These are phyloP conservation scores for Geopyxis carbonaria DNA, from an alignment of 495 filamentous ascomycete genomes.

Conservation along the genomic window DNA sequence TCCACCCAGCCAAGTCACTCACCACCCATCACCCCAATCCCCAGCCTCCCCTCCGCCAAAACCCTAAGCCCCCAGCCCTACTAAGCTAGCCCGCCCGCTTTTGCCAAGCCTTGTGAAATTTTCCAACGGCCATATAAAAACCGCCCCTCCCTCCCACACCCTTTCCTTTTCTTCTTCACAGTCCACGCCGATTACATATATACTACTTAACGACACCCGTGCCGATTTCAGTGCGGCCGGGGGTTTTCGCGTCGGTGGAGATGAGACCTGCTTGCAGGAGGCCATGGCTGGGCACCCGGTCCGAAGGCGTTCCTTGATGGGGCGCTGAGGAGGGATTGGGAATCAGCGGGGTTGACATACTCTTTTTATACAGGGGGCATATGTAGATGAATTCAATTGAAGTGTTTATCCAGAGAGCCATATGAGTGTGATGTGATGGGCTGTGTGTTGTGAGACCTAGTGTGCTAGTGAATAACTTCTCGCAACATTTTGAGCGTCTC, in stretches of 20 bases:
- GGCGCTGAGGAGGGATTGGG: conserved; percentile 17
- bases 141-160: too few species aligned
- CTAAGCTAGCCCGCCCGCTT: too few species aligned
- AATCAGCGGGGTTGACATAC: conserved; percentile 23
- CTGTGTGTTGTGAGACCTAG: background rate
- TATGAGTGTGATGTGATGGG: background rate
- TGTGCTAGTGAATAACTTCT: background rate
- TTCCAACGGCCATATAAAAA: too few species aligned
- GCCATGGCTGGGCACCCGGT: conserved; percentile 20
- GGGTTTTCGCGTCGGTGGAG: conserved; percentile 24
- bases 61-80: too few species aligned
- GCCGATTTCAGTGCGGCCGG: conserved; percentile 1
- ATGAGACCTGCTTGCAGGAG: conserved; percentile 11
- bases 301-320: conserved; percentile 13
- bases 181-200: conserved; percentile 5
- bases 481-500: background rate
- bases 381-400: background rate
- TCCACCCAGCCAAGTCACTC: too few species aligned
- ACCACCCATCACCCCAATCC: too few species aligned
- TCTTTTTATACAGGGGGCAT: conserved; percentile 4
- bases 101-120: too few species aligned
- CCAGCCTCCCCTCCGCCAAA: too few species aligned
- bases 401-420: background rate
- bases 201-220: conserved; percentile 2
- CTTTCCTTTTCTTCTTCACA: conserved; percentile 5